These are phyloP conservation scores for Leccinum broughii DNA, from an alignment of 768 basidiomycete species.

Conservation along the genomic window DNA sequence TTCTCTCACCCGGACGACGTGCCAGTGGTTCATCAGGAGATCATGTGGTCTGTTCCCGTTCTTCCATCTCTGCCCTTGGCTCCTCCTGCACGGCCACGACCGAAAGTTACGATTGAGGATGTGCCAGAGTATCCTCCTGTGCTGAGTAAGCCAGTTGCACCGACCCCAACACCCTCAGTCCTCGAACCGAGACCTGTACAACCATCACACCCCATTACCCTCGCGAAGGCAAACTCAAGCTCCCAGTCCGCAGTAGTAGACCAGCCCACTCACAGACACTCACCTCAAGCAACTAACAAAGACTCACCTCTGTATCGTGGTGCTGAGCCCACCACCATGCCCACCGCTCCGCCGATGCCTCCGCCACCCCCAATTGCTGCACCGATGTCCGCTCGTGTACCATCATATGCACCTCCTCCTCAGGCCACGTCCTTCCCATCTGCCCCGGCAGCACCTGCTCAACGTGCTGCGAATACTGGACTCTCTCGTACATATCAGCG, in stretches of 20 bases:
- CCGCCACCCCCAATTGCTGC: slow-evolving; percentile 12
- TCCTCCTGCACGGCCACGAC: slow-evolving; percentile 16
- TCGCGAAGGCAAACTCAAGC: slow-evolving; percentile 2
- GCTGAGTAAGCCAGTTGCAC: slow-evolving; percentile 12
- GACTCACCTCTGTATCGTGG: slow-evolving; percentile 18
- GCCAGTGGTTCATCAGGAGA: slow-evolving; percentile 14
- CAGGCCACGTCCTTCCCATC: slow-evolving; percentile 18
- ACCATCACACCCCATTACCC: slow-evolving; percentile 5
- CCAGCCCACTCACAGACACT: slow-evolving; percentile 14
- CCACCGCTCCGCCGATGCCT: slow-evolving; percentile 20
- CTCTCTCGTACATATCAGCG: slow-evolving; percentile 29
- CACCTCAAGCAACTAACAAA: slow-evolving; percentile 24
- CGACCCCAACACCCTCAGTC: slow-evolving; percentile 6
- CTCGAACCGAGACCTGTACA: slow-evolving; percentile 12
- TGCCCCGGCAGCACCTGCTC: slow-evolving; percentile 12
- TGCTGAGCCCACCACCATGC: slow-evolving; percentile 7
- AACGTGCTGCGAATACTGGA: slow-evolving; percentile 19
- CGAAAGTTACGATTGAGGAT: slow-evolving; percentile 33
- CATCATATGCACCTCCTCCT: slow-evolving; percentile 24
- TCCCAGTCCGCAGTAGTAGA: slow-evolving; percentile 12
- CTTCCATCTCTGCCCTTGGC: slow-evolving; percentile 13
- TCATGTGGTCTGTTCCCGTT: slow-evolving; percentile 6
- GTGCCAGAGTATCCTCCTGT: slow-evolving; percentile 25
- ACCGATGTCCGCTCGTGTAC: slow-evolving; percentile 17
- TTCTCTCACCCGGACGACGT: slow-evolving; percentile 9